Conservation (phyloP, 768 basidiomycete species). For the Tulasnella sp. region DNA sequence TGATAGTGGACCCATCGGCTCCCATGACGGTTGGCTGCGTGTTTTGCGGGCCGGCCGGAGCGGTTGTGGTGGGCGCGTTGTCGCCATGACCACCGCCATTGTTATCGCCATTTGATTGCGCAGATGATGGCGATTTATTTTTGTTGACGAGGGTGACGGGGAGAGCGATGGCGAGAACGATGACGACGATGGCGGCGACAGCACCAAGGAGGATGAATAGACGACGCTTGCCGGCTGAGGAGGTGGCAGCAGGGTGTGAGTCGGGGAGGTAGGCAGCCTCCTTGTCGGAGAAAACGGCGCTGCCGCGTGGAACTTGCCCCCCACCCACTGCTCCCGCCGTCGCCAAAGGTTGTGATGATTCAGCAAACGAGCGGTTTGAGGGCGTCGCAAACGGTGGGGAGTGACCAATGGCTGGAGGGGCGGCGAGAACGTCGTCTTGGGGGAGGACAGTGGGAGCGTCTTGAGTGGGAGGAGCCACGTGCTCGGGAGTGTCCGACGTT, state of each 20-base stretch:
- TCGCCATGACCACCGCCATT: conserved; percentile 19
- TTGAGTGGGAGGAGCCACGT: too few species aligned
- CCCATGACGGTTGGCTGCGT: conserved; percentile 35
- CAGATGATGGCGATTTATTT: conserved; percentile 25
- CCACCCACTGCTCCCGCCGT: background rate
- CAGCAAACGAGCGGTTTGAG: background rate
- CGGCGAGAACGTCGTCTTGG: too few species aligned
- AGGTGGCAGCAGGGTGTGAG: background rate
- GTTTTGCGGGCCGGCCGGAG: conserved; percentile 1
- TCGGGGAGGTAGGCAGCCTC: background rate
- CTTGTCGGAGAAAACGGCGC: background rate
- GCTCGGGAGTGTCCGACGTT: too few species aligned
- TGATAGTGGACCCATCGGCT: conserved; percentile 61
- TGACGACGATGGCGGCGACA: conserved; percentile 22
- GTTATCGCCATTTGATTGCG: conserved; percentile 15
- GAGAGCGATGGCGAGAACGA: conserved; percentile 49
- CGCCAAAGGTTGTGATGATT: background rate
- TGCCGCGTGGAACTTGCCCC: background rate
- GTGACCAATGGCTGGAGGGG: too few species aligned
- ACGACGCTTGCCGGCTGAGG: background rate
- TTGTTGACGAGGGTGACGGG: conserved; percentile 55
- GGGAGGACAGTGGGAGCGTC: too few species aligned
- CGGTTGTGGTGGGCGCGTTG: background rate
- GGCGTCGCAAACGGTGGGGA: too few species aligned
- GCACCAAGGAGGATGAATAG: background rate